A percentile compares a stretch with the other conserved stretches of the same genome.
phyloP scores from a whole-genome alignment of 1,284 basidiomycete genomes.

The Sphagnurus paluster region DNA sequence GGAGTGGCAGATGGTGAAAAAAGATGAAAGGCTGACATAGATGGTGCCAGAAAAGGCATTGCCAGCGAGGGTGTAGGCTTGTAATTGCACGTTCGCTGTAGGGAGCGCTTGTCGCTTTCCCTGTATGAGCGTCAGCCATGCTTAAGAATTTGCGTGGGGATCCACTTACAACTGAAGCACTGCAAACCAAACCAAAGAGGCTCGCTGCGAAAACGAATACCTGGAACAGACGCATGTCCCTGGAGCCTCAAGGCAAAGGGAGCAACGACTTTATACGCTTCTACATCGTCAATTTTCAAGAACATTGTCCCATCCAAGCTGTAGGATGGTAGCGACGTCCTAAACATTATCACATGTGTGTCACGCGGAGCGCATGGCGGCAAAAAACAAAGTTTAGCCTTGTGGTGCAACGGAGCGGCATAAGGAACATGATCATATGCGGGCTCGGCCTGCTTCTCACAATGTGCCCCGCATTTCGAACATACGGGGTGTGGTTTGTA shows the following conservation, averaged over 20 bases:
- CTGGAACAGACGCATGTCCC: conserved; percentile 1
- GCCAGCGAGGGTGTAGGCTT: conserved; percentile 1
- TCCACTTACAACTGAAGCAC: neutral
- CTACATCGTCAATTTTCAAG: neutral
- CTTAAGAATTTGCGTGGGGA: neutral
- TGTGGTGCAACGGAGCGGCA: too few relatives aligned
- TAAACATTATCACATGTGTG: neutral
- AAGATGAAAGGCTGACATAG: neutral
- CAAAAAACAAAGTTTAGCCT: neutral
- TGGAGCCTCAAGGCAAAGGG: neutral
- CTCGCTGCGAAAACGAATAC: neutral
- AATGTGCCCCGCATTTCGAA: too few relatives aligned
- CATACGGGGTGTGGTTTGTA: too few relatives aligned
- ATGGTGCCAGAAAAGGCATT: conserved; percentile 2
- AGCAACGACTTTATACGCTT: neutral
- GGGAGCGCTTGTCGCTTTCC: neutral
- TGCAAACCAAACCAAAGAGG: neutral
- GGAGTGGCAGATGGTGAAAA: neutral
- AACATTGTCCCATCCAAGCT: neutral
- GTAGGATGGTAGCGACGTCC: neutral
- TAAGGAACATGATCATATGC: too few relatives aligned
- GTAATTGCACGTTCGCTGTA: conserved; percentile 6
- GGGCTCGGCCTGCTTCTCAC: too few relatives aligned
- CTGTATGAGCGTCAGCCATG: neutral
- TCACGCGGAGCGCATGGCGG: neutral